A percentile compares a stretch with the other conserved stretches of the same genome.
These are phyloP conservation scores for Epichloe scottii DNA, from an alignment of 2,329 filamentous ascomycete genomes.

Conservation along the genomic window DNA sequence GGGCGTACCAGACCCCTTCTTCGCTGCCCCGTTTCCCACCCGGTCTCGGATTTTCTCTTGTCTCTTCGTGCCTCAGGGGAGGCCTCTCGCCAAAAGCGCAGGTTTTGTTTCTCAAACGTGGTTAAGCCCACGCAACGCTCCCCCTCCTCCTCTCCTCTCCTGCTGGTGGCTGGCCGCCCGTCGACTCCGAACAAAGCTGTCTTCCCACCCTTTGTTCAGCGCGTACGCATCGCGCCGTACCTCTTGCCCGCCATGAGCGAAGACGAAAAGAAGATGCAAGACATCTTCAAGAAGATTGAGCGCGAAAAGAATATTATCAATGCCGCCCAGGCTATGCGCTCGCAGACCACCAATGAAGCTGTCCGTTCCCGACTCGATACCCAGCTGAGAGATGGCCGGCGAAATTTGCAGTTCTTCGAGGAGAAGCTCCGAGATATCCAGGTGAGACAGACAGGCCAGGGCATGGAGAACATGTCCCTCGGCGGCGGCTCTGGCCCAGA, in stretches of 20 bases:
- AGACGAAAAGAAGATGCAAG: slow-evolving; percentile 53
- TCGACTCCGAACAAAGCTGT: neutral
- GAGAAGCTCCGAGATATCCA: slow-evolving; percentile 81
- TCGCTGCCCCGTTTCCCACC: neutral
- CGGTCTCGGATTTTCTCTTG: neutral
- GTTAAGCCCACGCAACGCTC: neutral
- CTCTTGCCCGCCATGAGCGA: slow-evolving; percentile 44
- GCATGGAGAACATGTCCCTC: slow-evolving; percentile 55
- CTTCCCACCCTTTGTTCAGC: slow-evolving; percentile 16
- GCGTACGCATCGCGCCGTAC: slow-evolving; percentile 26
- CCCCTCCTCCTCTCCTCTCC: neutral
- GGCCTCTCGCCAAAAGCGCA: neutral
- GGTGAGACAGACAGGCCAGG: slow-evolving; percentile 60
- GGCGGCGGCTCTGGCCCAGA: slow-evolving; percentile 27
- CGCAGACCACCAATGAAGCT: slow-evolving; percentile 85
- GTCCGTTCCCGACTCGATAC: slow-evolving; percentile 85
- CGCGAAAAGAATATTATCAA: slow-evolving; percentile 91
- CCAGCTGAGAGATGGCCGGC: slow-evolving; percentile 84
- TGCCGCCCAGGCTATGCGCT: slow-evolving; percentile 87
- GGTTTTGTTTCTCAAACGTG: neutral
- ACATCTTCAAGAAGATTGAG: slow-evolving; percentile 95
- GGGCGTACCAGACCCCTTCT: neutral
- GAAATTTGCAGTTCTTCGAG: slow-evolving; percentile 93
- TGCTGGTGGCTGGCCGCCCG: neutral
- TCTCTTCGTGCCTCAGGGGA: neutral